Base-by-base conservation (phyloP, 129 eudicot genomes). In the Flaveria sonorensis region DNA sequence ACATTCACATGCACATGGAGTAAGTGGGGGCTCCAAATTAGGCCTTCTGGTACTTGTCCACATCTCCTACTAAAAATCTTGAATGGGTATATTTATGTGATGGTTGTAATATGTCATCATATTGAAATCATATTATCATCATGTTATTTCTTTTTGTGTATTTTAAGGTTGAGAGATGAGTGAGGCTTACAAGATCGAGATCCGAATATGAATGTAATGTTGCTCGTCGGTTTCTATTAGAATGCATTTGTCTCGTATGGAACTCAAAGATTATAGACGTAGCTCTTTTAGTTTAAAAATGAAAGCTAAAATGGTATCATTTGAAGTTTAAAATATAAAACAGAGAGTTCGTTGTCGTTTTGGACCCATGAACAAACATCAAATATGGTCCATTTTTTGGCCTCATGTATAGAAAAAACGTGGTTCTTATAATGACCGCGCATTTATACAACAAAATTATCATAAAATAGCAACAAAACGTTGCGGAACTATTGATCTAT, bases 41-140 rank as follows among this genome's bases (percentile, higher is more conserved):
- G 85, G 85, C 78, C 83, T 76, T 82, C 90, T 72, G 94, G 87
- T 89, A 86, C 83, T 77, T 86, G 94, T 89, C 92, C 81, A 85
- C 87, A 86, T 86, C 89, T 19, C 59, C 50, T 59, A 40, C 64
- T 85, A 45, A 18, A 72, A 61, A 79, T 79, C 77, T 62, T 50
- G 50, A 78, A 24, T 32, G 48, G 3, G 3, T 77, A 51, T 64
- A 16, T 20, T 51, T 32, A 51, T 55, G 16, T 47, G n/a, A 62
- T 19, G 14, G 50, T 46, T 75, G 43, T 62, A 62, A 66, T 59
- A 51, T 68, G 32, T 0, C 28, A 68, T 68, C 6, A 39, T 68
- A 19, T 70, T 79, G 10, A 18, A 18, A 53, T 53, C 60, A n/a
- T 55, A 55, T 18, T 55, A 55, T 55, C 26, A 55, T 1, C 24